These are phyloP conservation scores for Cicer cuneatum DNA, from an alignment of 306 rosid species.

Conservation along the genomic window DNA sequence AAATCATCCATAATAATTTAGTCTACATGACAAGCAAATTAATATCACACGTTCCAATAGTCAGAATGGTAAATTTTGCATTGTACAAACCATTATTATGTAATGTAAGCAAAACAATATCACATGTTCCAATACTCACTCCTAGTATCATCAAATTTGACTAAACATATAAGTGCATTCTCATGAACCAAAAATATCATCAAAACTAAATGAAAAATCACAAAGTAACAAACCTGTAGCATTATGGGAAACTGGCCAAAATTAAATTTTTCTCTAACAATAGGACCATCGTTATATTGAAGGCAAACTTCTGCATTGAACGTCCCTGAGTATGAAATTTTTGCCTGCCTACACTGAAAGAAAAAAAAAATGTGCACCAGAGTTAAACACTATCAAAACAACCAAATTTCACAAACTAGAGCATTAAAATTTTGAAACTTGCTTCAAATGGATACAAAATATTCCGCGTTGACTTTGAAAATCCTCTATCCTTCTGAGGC, in stretches of 20 bases:
- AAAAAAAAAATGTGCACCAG: neutral
- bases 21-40: neutral
- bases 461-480: neutral
- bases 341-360: slow-evolving; percentile 86
- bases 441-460: slow-evolving; percentile 67
- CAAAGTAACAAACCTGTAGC: slow-evolving; percentile 66
- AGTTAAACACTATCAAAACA: slow-evolving; percentile 30
- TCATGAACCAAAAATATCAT: neutral
- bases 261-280: slow-evolving; percentile 52
- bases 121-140: neutral
- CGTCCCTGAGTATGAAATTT: slow-evolving; percentile 71
- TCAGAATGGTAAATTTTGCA: slow-evolving; percentile 1
- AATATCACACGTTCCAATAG: neutral
- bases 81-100: neutral
- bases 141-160: neutral
- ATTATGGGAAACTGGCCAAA: slow-evolving; percentile 86
- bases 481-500: slow-evolving; percentile 61
- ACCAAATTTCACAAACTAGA: neutral
- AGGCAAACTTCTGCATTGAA: slow-evolving; percentile 64
- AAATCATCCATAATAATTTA: neutral
- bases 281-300: slow-evolving; percentile 57
- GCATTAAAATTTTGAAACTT: slow-evolving; percentile 40
- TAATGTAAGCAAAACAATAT: neutral
- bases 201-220: neutral
- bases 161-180: neutral